Percentiles rank a stretch among this genome's conserved stretches.
Conservation (phyloP, 164 flowering plant species). For the Amborella trichopoda region DNA sequence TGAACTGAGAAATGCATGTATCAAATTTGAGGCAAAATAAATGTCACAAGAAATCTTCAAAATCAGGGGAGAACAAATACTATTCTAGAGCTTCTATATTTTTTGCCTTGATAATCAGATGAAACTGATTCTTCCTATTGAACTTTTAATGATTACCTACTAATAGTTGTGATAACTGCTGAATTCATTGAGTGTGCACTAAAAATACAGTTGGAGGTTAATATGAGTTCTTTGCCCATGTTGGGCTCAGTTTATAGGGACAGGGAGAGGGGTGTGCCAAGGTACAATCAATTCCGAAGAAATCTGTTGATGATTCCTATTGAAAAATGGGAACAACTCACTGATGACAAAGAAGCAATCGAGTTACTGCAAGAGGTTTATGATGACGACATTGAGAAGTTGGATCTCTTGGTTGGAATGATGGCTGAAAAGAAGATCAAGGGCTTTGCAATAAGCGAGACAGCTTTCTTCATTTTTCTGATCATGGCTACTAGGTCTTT, state of each 20-base stretch:
- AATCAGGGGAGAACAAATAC: too few relatives aligned
- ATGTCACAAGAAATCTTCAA: too few relatives aligned
- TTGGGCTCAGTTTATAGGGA: slow-evolving; percentile 27
- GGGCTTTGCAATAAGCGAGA: slow-evolving; percentile 38
- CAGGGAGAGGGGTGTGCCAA: slow-evolving; percentile 31
- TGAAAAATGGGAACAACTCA: slow-evolving; percentile 31
- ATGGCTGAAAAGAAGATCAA: slow-evolving; percentile 34
- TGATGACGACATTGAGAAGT: slow-evolving; percentile 25
- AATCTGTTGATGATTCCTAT: slow-evolving; percentile 24
- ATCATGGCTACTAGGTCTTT: slow-evolving; percentile 35
- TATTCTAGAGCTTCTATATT: too few relatives aligned
- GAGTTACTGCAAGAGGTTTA: slow-evolving; percentile 22
- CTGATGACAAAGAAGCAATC: slow-evolving; percentile 23
- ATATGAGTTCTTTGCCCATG: not conserved
- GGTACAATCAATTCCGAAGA: slow-evolving; percentile 37
- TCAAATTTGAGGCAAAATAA: too few relatives aligned
- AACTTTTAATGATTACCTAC: too few relatives aligned
- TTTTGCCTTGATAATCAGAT: too few relatives aligned
- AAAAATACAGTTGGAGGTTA: too few relatives aligned
- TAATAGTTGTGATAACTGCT: too few relatives aligned
- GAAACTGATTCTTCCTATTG: too few relatives aligned
- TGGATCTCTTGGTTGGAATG: slow-evolving; percentile 29
- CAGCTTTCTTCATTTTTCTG: slow-evolving; percentile 27
- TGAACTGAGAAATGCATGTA: too few relatives aligned
- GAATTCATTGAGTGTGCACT: too few relatives aligned